A percentile compares a stretch with the other conserved stretches of the same genome.
Conservation (phyloP, 495 filamentous ascomycete species). For the Cudoniella acicularis region DNA sequence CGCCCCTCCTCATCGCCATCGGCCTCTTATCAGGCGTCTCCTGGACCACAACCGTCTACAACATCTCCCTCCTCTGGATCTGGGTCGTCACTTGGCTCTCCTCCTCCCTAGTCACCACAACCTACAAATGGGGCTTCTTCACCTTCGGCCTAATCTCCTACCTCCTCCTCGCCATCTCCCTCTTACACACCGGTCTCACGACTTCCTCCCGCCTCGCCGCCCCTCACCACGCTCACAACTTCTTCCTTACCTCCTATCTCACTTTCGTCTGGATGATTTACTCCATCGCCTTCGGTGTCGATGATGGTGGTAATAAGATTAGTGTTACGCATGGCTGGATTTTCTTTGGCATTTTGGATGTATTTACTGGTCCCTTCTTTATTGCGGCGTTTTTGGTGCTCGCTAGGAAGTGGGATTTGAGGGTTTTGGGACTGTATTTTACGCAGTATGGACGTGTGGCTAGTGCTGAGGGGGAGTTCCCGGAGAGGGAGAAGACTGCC, state of each 20-base stretch:
- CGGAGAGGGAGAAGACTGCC: conserved; percentile 24
- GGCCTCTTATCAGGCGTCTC: conserved; percentile 59
- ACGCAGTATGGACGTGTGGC: conserved; percentile 47
- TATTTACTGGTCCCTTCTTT: conserved; percentile 57
- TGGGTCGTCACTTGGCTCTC: conserved; percentile 61
- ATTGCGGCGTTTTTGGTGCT: conserved; percentile 18
- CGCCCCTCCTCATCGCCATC: conserved; percentile 53
- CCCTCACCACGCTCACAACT: conserved; percentile 44
- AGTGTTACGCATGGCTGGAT: conserved; percentile 57
- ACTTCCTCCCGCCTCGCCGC: background rate
- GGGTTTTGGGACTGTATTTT: conserved; percentile 41
- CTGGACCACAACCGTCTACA: conserved; percentile 59
- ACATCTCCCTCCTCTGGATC: conserved; percentile 52
- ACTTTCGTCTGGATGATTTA: conserved; percentile 62
- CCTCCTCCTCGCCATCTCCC: conserved; percentile 53
- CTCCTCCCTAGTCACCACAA: conserved; percentile 51
- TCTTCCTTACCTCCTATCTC: conserved; percentile 46
- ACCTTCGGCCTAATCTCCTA: conserved; percentile 58
- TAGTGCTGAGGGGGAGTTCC: conserved; percentile 32
- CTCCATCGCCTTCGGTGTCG: conserved; percentile 64
- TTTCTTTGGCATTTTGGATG: conserved; percentile 72
- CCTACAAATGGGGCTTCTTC: conserved; percentile 70
- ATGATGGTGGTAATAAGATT: conserved; percentile 66
- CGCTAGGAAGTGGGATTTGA: conserved; percentile 37
- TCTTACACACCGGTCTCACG: conserved; percentile 44